phyloP scores from a whole-genome alignment of 768 basidiomycete species.

The Mycena vulgaris region DNA sequence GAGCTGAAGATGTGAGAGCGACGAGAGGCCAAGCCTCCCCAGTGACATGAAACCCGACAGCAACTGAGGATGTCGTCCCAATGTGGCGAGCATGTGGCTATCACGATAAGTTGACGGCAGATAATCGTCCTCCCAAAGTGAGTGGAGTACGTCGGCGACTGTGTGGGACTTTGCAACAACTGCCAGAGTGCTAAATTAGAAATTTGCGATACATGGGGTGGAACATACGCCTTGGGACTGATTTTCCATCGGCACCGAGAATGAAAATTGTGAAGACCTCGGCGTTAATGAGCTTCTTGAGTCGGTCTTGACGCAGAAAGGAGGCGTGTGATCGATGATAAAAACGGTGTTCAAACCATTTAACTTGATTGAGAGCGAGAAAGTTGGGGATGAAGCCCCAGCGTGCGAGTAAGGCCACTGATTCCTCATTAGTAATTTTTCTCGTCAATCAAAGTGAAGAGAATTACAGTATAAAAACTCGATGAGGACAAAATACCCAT shows the following conservation, averaged over 20 bases:
- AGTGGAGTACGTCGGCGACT: background rate
- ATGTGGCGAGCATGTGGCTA: background rate
- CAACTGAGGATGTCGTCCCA: background rate
- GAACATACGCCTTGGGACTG: background rate
- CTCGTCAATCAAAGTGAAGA: background rate
- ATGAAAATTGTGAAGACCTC: background rate
- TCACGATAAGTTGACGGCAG: background rate
- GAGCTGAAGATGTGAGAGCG: constrained; percentile 1
- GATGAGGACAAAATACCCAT: background rate
- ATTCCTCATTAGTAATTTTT: background rate
- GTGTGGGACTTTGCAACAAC: background rate
- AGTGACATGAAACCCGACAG: background rate
- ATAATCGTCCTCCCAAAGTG: background rate
- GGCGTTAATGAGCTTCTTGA: background rate
- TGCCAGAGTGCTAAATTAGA: background rate
- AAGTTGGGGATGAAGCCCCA: background rate
- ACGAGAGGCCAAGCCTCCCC: background rate
- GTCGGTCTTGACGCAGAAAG: background rate
- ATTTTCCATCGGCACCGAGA: background rate
- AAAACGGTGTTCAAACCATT: too few species aligned
- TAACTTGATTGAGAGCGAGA: too few species aligned
- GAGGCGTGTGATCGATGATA: too few species aligned
- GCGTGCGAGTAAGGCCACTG: background rate
- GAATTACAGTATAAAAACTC: background rate
- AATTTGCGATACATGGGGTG: background rate